phyloP scores from a whole-genome alignment of 805 yeast genomes.

The Schwanniomyces vanrijiae region DNA sequence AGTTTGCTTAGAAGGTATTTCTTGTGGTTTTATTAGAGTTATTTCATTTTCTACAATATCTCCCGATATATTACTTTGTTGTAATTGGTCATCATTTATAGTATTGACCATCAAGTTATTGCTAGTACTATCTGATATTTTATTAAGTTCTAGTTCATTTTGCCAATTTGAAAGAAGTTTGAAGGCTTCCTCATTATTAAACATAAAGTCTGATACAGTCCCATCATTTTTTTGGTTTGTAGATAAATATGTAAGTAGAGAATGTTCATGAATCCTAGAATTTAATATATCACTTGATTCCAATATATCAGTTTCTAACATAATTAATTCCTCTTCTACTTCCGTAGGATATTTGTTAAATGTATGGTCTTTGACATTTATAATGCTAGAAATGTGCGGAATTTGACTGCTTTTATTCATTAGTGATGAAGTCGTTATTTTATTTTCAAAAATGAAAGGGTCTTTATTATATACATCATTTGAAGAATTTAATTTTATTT shows the following conservation, averaged over 20 bases:
- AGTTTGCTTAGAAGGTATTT: constrained; percentile 1
- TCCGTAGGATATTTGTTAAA: not conserved
- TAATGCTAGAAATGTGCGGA: constrained; percentile 5
- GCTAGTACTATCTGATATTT: too few relatives aligned
- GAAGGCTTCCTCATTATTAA: constrained; percentile 5
- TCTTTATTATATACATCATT: not conserved
- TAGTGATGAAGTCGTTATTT: not conserved
- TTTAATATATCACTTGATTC: constrained; percentile 12
- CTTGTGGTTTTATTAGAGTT: not conserved
- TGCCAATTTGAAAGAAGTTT: constrained; percentile 3
- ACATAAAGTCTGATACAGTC: constrained; percentile 7
- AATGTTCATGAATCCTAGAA: constrained; percentile 17
- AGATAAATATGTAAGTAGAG: constrained; percentile 14
- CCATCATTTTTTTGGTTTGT: constrained; percentile 9
- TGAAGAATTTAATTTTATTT: not conserved
- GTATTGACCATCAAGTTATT: not conserved
- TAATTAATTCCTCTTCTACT: constrained; percentile 3
- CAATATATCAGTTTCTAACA: constrained; percentile 9
- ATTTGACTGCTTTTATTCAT: not conserved
- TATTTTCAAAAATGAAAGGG: not conserved
- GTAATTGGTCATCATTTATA: not conserved
- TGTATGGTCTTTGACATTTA: not conserved
- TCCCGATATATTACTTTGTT: not conserved
- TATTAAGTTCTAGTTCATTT: not conserved
- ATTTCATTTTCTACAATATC: not conserved